Base-by-base conservation (phyloP, 2,329 filamentous ascomycete species). In the Tolypocladium amazonense region DNA sequence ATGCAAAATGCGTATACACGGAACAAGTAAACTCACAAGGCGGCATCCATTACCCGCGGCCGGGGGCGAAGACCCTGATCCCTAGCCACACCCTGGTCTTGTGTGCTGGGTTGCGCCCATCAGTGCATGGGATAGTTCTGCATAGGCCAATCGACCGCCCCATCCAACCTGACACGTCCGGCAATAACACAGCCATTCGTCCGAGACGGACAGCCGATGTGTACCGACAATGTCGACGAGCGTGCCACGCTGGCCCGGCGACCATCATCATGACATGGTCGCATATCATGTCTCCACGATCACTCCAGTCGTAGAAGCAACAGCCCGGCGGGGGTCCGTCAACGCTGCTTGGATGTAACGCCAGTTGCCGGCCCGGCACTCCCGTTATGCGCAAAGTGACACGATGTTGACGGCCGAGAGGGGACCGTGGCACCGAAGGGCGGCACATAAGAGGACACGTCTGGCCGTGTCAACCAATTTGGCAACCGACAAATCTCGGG, bases 201-300 rank as follows among this genome's bases (percentile, higher is more conserved):
- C 56, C 56, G 56, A 57, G 56, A 50, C 56, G 45, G 30, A 37
- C 56, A 55, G 45, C 45, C 57, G 57, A 58, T 33, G 14, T 55
- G 30, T 33, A 20, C 45, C 50, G 50, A 53, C 45, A 53, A 27
- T 11, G 2, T 58, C 15, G 8, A 27, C 20, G 6, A 27, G 25
- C 23, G 2, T 18, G 23, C 23, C 47, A 30, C 20, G 25, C 47
- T 20, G 15, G 25, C 47, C 45, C 15, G 5, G 25, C 25, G 25
- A 8, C 15, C 47, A 15, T 3, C 25, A 56, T 37, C 39, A 45
- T n/a, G 60, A 61, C 61, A 59, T 52, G 27, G 14, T 30, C n/a
- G 27, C 47, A 52, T 52, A 52, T 33, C 27, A 33, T n/a, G 47
- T n/a, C 47, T 18, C 47, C 25, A 33, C 47, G 47, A 8, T 14